These are phyloP conservation scores for Dendrobium catenatum DNA, from an alignment of 106 monocot species.

Conservation along the genomic window DNA sequence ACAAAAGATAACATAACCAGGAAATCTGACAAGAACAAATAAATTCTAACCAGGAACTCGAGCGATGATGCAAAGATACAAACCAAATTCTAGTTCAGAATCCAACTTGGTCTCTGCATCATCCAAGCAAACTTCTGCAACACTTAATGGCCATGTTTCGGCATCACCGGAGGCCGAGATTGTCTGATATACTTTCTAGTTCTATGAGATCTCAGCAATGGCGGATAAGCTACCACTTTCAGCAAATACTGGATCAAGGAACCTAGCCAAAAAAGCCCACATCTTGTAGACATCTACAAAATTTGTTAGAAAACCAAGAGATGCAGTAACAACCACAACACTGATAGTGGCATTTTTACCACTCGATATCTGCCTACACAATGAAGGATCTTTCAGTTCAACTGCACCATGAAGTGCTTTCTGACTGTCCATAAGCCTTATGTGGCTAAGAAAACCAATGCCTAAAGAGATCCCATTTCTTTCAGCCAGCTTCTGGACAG, in stretches of 20 bases:
- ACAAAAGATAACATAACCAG: constrained; percentile 12
- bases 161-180: neutral
- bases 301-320: constrained; percentile 79
- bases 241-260: constrained; percentile 64
- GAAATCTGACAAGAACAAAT: constrained; percentile 42
- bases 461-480: constrained; percentile 68
- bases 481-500: constrained; percentile 75
- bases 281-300: constrained; percentile 87
- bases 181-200: constrained; percentile 24
- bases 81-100: neutral
- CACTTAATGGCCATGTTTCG: neutral
- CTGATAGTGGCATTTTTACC: constrained; percentile 35
- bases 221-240: constrained; percentile 45
- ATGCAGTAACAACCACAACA: constrained; percentile 81
- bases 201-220: constrained; percentile 33
- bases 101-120: neutral
- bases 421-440: constrained; percentile 38
- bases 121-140: neutral
- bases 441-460: constrained; percentile 76
- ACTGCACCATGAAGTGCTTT: constrained; percentile 31
- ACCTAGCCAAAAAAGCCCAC: constrained; percentile 82
- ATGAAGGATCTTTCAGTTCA: constrained; percentile 25
- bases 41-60: constrained; percentile 9
- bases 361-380: constrained; percentile 25
- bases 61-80: neutral